Conservation (phyloP, 345 rosid species). For the Turritis glabra region DNA sequence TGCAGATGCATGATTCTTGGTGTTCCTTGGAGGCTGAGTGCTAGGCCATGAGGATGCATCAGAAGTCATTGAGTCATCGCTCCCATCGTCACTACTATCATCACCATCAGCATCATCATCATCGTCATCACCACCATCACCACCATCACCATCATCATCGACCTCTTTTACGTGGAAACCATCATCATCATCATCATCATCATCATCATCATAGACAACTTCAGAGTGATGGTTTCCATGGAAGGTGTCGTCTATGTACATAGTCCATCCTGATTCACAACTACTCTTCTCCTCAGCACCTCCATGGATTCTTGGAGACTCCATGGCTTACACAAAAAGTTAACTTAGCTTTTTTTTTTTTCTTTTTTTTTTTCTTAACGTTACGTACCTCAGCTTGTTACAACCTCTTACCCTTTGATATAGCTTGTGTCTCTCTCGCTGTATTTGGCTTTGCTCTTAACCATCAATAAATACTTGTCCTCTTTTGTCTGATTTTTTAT, state of each 20-base stretch:
- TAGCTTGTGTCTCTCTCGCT: conserved; percentile 33
- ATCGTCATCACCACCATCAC: conserved; percentile 7
- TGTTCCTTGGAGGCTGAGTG: conserved; percentile 38
- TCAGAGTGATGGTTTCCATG: conserved; percentile 38
- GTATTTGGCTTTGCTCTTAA: conserved; percentile 28
- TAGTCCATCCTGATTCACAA: conserved; percentile 73
- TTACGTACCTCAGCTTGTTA: conserved; percentile 33
- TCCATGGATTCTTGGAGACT: conserved; percentile 48
- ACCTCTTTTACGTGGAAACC: conserved; percentile 12
- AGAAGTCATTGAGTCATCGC: conserved; percentile 78
- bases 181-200: conserved; percentile 16
- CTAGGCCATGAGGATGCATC: conserved; percentile 80
- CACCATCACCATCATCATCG: background rate
- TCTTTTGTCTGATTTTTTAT: conserved; percentile 16
- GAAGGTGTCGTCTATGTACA: conserved; percentile 54
- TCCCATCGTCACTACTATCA: conserved; percentile 39
- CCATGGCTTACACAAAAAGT: conserved; percentile 42
- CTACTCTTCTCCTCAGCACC: conserved; percentile 46
- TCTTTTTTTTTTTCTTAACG: background rate
- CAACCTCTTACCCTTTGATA: conserved; percentile 28
- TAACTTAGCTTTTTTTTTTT: background rate
- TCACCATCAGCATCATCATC: conserved; percentile 14
- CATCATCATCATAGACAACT: conserved; percentile 30
- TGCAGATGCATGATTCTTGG: conserved; percentile 37
- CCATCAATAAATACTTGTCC: conserved; percentile 36